Conservation (phyloP, 164 flowering plant genomes). For the Magnolia sinica region DNA sequence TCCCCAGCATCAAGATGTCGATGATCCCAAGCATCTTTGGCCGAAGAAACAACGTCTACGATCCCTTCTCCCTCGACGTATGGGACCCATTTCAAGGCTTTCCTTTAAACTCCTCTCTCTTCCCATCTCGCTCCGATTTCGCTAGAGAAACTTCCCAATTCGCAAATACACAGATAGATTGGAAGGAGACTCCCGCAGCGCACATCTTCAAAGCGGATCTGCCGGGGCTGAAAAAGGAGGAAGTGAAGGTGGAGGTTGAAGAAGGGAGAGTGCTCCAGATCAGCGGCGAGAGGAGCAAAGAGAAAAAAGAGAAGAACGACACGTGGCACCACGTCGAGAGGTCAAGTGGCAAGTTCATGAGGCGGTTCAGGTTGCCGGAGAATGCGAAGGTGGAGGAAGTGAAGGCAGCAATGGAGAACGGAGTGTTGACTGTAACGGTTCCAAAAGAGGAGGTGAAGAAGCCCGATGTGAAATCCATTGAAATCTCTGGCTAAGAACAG, state of each 20-base stretch:
- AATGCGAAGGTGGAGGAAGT: conserved; percentile 33
- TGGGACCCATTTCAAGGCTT: conserved; percentile 3
- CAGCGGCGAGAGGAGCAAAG: conserved; percentile 29
- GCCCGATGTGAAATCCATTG: conserved; percentile 23
- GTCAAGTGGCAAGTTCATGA: conserved; percentile 32
- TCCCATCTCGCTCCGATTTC: too few relatives aligned
- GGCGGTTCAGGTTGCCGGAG: conserved; percentile 39
- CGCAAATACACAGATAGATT: conserved; percentile 26
- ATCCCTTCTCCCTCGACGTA: conserved; percentile 11
- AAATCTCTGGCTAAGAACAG: conserved; percentile 14
- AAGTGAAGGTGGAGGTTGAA: conserved; percentile 41
- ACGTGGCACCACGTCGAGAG: conserved; percentile 31
- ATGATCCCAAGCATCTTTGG: conserved; percentile 13
- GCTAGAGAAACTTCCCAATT: conserved; percentile 8
- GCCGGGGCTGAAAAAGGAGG: conserved; percentile 39
- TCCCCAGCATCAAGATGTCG: conserved; percentile 3
- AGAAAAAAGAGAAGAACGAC: conserved; percentile 26
- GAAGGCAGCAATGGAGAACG: conserved; percentile 33
- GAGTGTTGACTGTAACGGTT: conserved; percentile 34
- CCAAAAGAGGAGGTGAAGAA: conserved; percentile 32
- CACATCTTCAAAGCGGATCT: conserved; percentile 44
- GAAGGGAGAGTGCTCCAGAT: conserved; percentile 36
- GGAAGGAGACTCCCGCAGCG: conserved; percentile 41
- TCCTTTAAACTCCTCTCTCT: too few relatives aligned
- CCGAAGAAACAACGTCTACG: conserved; percentile 9